Percentiles rank a stretch among this genome's conserved stretches.
Evolutionary conservation across 176 grass and related monocot species (phyloP).

Genomic region (Zoysia japonica): DNA sequence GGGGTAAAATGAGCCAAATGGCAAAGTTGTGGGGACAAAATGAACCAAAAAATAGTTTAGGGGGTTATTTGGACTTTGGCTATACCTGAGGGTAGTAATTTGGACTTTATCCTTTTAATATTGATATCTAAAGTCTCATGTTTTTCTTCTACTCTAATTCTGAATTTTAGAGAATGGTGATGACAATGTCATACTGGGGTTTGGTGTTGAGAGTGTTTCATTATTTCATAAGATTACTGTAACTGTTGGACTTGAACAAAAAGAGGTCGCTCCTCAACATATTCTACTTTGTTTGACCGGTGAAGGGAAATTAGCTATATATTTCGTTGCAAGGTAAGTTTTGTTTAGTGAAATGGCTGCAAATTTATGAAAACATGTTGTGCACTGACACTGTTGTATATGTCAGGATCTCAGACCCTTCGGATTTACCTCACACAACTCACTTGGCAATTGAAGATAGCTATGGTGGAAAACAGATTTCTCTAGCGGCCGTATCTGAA

Average conservation of each 20-base stretch:
- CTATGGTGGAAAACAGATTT: slow-evolving; percentile 41
- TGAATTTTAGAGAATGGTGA: slow-evolving; percentile 80
- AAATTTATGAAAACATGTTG: slow-evolving; percentile 17
- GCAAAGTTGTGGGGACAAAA: no score
- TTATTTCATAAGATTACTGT: slow-evolving; percentile 80
- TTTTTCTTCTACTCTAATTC: slow-evolving; percentile 25
- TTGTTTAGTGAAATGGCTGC: slow-evolving; percentile 15
- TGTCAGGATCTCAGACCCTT: slow-evolving; percentile 86
- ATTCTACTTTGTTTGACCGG: slow-evolving; percentile 81
- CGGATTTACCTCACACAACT: slow-evolving; percentile 67
- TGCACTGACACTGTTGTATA: slow-evolving; percentile 45
- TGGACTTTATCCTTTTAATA: no score
- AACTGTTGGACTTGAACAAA: slow-evolving; percentile 56
- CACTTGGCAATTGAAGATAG: slow-evolving; percentile 47
- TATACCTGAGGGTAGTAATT: no score
- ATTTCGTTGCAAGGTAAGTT: slow-evolving; percentile 77
- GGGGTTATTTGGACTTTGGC: no score
- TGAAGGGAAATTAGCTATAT: slow-evolving; percentile 86
- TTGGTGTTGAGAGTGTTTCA: slow-evolving; percentile 90
- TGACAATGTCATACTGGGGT: slow-evolving; percentile 91
- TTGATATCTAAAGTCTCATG: slow-evolving; percentile 20
- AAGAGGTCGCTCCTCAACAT: slow-evolving; percentile 83
- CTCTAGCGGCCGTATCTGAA: slow-evolving; percentile 43
- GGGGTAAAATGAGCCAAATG: no score
- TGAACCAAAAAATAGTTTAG: no score